Evolutionary conservation across 805 yeast species (phyloP).

Genomic region (Kuraishia ogatae): DNA sequence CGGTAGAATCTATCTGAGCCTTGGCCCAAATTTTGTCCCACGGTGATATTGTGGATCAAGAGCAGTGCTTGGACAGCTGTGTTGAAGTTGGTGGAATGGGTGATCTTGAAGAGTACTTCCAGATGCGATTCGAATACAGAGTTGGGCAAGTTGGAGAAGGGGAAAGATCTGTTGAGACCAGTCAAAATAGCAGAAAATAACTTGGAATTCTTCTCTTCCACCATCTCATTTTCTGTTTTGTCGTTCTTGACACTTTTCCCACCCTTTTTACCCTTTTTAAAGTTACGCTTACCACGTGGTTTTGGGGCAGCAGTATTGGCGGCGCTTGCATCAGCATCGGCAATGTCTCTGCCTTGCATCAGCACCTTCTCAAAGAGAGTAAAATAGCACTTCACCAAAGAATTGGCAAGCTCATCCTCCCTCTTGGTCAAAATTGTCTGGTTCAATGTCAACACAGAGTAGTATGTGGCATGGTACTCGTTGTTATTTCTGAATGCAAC

Average conservation of each 20-base stretch:
- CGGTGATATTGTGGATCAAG: slow-evolving; percentile 72
- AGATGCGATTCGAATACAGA: slow-evolving; percentile 68
- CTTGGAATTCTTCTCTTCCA: slow-evolving; percentile 76
- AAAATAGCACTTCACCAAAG: slow-evolving; percentile 76
- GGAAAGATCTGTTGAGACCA: slow-evolving; percentile 94
- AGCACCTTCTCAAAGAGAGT: slow-evolving; percentile 78
- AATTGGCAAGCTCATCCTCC: slow-evolving; percentile 78
- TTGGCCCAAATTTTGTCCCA: slow-evolving; percentile 43
- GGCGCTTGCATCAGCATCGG: slow-evolving; percentile 27
- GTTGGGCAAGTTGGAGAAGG: slow-evolving; percentile 71
- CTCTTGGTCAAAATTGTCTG: slow-evolving; percentile 81
- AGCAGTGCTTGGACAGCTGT: slow-evolving; percentile 90
- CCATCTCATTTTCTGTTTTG: slow-evolving; percentile 53
- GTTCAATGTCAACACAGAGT: slow-evolving; percentile 79
- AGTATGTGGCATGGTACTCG: slow-evolving; percentile 85
- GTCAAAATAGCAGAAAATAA: slow-evolving; percentile 86
- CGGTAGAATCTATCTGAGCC: slow-evolving; percentile 61
- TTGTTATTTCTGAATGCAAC: slow-evolving; percentile 63
- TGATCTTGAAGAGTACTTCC: slow-evolving; percentile 78
- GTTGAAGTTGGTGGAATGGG: slow-evolving; percentile 90
- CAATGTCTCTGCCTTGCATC: slow-evolving; percentile 40
- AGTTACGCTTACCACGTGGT: slow-evolving; percentile 62
- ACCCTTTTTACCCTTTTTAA: slow-evolving; percentile 81
- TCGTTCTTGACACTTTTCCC: slow-evolving; percentile 67
- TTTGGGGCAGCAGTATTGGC: slow-evolving; percentile 31